Evolutionary conservation across 805 yeast species (phyloP).

Genomic region (Metschnikowia corniflorae): DNA sequence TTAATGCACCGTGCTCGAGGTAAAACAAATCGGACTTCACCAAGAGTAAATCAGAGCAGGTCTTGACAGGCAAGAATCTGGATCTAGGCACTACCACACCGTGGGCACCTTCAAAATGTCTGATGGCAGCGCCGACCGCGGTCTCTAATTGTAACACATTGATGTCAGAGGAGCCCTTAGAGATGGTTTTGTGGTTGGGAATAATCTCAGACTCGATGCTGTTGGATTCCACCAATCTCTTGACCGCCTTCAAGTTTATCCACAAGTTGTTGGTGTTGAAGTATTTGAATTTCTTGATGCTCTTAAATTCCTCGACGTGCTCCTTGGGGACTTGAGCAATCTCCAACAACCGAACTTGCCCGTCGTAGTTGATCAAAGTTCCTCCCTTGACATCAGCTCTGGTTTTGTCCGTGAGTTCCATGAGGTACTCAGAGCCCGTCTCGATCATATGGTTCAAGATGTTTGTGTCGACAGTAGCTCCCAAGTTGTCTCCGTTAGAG

Average conservation of each 20-base stretch:
- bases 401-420: slow-evolving; percentile 98
- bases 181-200: slow-evolving; percentile 86
- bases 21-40: slow-evolving; percentile 93
- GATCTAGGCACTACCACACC: slow-evolving; percentile 99
- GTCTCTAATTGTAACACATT: slow-evolving; percentile 95
- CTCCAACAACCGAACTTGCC: slow-evolving; percentile 89
- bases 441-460: slow-evolving; percentile 91
- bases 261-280: slow-evolving; percentile 98
- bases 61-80: slow-evolving; percentile 96
- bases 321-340: slow-evolving; percentile 98
- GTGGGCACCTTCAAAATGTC: slow-evolving; percentile 90
- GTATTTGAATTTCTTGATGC: slow-evolving; percentile 95
- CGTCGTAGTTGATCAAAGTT: slow-evolving; percentile 93
- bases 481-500: slow-evolving; percentile 96
- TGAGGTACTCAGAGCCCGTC: slow-evolving; percentile 87
- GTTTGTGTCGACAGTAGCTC: slow-evolving; percentile 93
- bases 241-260: slow-evolving; percentile 93
- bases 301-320: slow-evolving; percentile 96
- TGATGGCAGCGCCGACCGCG: slow-evolving; percentile 98
- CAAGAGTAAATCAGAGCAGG: slow-evolving; percentile 88
- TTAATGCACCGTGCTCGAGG: slow-evolving; percentile 87
- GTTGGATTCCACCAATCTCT: slow-evolving; percentile 82
- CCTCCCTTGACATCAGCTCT: slow-evolving; percentile 99
- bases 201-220: slow-evolving; percentile 88
- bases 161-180: slow-evolving; percentile 70